Base-by-base conservation (phyloP, 2,329 filamentous ascomycete genomes). In the Pseudocercospora macadamiae region DNA sequence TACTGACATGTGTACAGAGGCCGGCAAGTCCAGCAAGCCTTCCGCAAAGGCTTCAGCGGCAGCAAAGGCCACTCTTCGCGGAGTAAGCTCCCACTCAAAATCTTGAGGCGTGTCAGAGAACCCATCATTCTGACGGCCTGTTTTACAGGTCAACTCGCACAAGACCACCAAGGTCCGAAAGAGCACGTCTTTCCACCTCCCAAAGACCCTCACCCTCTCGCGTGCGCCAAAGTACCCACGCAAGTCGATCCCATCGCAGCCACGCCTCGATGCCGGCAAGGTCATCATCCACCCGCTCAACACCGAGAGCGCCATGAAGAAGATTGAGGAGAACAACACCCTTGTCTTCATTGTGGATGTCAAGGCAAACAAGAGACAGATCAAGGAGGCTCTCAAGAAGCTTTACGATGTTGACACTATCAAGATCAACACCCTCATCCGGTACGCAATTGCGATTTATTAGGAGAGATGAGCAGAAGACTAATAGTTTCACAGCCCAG, bases 291-390 rank as follows among this genome's bases (percentile, higher is more conserved):
- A 97, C 88, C 95, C 95, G 70, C 87, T 99, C 77, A 99, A 99
- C 89, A 99, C 95, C 63, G 95, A 99, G 89, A 95, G 89, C 76
- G 95, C 96, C 76, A 97, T 99, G 93, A 99, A 99, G 91, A 97
- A 97, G 90, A 97, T 99, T 73, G 95, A 99, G 86, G 95, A 99
- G 89, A 93, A 99, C 88, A 99, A 99, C 88, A 99, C 95, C 71
- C 88, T 99, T 54, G 74, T 76, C 63, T 75, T 76, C 67, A 75
- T 76, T 61, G 73, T 75, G 64, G 71, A 76, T 61, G 67, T 68
- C 67, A 96, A 96, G 89, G 88, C 93, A 80, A 99, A 99, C 89
- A 99, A 99, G 91, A 88, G 92, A 78, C 95, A 99, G 85, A 99
- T 99, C 84, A 97, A 97, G 87, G 85, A 87, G 74, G 90, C 93